Conservation (phyloP, 2,329 filamentous ascomycete genomes). For the Colletotrichum noveboracense region DNA sequence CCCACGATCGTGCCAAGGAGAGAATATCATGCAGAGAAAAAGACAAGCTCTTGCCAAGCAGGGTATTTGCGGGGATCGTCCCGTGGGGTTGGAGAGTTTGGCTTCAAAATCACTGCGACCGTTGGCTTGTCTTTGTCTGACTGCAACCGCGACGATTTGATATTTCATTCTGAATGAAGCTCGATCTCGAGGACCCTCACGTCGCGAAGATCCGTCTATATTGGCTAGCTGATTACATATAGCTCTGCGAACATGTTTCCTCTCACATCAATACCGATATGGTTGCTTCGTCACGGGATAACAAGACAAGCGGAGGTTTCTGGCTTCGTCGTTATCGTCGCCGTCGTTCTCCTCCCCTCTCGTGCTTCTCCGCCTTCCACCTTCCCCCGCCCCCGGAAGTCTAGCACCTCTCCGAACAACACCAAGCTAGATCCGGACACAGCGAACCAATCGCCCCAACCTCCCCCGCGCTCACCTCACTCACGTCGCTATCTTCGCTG, state of each 20-base stretch:
- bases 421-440: not conserved
- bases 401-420: not conserved
- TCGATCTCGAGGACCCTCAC: not conserved
- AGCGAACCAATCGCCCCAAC: not conserved
- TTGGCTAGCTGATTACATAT: not conserved
- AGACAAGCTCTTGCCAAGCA: not conserved
- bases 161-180: not conserved
- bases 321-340: not conserved
- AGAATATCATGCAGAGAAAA: not conserved
- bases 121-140: not conserved
- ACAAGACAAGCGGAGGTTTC: not conserved
- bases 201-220: not conserved
- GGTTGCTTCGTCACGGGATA: not conserved
- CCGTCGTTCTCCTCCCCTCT: not conserved
- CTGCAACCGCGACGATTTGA: not conserved
- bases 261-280: not conserved
- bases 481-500: conserved; percentile 17
- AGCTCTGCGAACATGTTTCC: not conserved
- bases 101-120: not conserved
- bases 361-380: not conserved
- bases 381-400: not conserved
- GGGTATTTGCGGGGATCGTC: not conserved
- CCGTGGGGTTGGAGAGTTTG: not conserved
- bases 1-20: not conserved
- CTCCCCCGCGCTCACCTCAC: not conserved